Conservation (phyloP, 768 basidiomycete genomes). For the Mycena vitilis region DNA sequence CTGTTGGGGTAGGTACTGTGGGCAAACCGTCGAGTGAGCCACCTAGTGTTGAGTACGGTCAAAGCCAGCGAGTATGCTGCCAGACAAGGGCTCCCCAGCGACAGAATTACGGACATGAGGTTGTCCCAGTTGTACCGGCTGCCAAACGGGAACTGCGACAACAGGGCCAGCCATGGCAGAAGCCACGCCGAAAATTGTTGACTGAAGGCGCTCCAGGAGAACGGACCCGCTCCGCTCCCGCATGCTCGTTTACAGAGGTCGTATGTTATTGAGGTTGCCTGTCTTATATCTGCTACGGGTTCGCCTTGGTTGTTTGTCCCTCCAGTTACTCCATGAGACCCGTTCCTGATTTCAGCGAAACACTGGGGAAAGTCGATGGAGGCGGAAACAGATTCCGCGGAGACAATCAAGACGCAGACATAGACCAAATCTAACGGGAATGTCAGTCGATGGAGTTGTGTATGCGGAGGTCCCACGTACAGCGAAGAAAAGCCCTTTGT, state of each 20-base stretch:
- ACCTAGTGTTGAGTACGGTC: constrained; percentile 57
- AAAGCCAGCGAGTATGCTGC: constrained; percentile 58
- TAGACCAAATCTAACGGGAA: constrained; percentile 1
- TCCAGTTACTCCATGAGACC: constrained; percentile 33
- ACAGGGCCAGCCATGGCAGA: constrained; percentile 59
- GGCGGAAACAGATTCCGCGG: constrained; percentile 3
- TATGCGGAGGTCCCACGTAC: background rate
- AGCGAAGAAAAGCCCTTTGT: background rate
- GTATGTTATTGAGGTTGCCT: constrained; percentile 46
- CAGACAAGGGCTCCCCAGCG: constrained; percentile 57
- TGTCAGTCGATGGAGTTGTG: background rate
- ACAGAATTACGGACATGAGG: constrained; percentile 54
- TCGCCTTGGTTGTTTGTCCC: constrained; percentile 44
- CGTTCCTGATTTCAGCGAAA: constrained; percentile 35
- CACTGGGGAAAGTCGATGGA: constrained; percentile 39
- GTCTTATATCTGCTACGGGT: constrained; percentile 36
- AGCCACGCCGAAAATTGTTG: constrained; percentile 59
- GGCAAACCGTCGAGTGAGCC: constrained; percentile 50
- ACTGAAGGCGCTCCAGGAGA: constrained; percentile 47
- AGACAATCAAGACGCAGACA: background rate
- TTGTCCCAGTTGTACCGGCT: constrained; percentile 53
- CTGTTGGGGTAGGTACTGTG: constrained; percentile 46
- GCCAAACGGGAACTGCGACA: constrained; percentile 64
- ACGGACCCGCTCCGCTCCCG: constrained; percentile 33
- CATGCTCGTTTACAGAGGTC: constrained; percentile 44